Base-by-base conservation (phyloP, 371 early-diverging fungal genomes). In the Fennellomyces sp. region DNA sequence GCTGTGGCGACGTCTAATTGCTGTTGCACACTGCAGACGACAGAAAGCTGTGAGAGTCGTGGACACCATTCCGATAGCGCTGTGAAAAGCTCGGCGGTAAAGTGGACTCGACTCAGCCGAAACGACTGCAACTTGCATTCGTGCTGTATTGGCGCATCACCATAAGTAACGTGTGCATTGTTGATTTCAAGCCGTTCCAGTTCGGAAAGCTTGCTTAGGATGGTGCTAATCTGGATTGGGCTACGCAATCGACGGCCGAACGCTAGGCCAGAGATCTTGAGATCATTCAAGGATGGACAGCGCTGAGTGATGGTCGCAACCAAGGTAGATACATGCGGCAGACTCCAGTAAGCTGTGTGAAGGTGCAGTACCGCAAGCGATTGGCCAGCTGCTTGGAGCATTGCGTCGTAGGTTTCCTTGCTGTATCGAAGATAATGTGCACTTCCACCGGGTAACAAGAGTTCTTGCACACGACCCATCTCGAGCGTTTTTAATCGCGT, bases 391-490 rank as follows among this genome's bases (percentile, higher is more conserved):
- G 45, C 5, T 23, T 45, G 45, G 11, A 45, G 23, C 45, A 45
- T 45, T 5, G 21, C 21, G 21, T 45, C 45, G 12, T 45, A 45
- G 17, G 45, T 45, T 45, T 45, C 45, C 3, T 45, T 45, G n/a
- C 12, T 45, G n/a, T 45, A 45, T 23, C 45, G 45, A 21, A 45
- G 45, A 21, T 45, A 45, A 45, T 45, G 21, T 6, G 45, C 45
- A 23, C 21, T 45, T 7, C 45, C 45, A 23, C 45, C 45, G 1
- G 45, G 45, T 2, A 45, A 6, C 3, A 45, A 45, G 17, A 45
- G 45, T 23, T 45, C 45, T 45, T 45, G 45, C 23, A 45, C 21
- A 45, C 45, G 45, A 0, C 45, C 45, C 45, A 45, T 45, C n/a
- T 45, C 45, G 7, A 45, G 23, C 5, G n/a, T 25, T 23, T 21